phyloP scores from a whole-genome alignment of 192 early-diverging fungal genomes.

The Linnemannia elongata region DNA sequence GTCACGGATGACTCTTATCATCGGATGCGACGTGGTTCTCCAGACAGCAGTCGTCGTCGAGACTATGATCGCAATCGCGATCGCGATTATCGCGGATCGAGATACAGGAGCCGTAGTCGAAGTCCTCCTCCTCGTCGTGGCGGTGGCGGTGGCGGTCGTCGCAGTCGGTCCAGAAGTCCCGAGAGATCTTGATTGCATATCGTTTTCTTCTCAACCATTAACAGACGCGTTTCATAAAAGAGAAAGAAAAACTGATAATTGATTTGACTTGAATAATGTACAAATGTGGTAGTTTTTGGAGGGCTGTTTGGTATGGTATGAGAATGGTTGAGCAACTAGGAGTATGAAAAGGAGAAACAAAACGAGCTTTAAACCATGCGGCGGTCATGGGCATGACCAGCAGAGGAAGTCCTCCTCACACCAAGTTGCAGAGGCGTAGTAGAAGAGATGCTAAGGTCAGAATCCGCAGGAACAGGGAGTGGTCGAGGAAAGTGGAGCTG shows the following conservation, averaged over 20 bases:
- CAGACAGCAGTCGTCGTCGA: constrained; percentile 22
- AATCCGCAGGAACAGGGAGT: not conserved
- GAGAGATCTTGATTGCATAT: constrained; percentile 1
- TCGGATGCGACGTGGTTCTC: constrained; percentile 6
- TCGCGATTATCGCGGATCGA: not conserved
- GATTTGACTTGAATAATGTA: not conserved
- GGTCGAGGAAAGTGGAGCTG: constrained; percentile 26
- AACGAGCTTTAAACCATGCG: not conserved
- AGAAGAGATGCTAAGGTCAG: not conserved
- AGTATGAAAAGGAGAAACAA: not conserved
- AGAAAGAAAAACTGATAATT: not conserved
- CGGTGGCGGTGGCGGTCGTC: not conserved
- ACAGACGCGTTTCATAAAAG: not conserved
- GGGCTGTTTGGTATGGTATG: not conserved
- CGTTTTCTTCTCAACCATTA: not conserved
- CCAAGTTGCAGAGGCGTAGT: not conserved
- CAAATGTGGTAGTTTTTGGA: not conserved
- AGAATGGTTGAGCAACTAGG: not conserved
- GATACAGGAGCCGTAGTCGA: constrained; percentile 24
- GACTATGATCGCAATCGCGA: not conserved
- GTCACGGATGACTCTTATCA: too few relatives aligned
- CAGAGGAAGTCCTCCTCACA: constrained; percentile 15
- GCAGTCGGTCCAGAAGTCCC: constrained; percentile 20
- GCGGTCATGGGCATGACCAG: not conserved
- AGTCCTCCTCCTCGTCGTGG: not conserved